phyloP scores from a whole-genome alignment of 805 yeast genomes.

The Candida nitratophila region DNA sequence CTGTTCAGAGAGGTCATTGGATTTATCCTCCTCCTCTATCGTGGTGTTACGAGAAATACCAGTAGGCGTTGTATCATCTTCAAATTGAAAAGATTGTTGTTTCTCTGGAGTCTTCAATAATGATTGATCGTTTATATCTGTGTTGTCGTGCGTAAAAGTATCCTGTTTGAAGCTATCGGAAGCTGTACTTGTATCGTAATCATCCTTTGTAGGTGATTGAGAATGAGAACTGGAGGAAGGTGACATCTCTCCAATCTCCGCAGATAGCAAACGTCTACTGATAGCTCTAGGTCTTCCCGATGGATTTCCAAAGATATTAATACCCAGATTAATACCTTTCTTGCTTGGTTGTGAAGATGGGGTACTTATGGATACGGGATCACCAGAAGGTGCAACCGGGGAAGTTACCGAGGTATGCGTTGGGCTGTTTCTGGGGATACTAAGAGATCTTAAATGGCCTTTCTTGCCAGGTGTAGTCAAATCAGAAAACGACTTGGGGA shows the following conservation, averaged over 20 bases:
- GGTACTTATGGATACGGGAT: constrained; percentile 1
- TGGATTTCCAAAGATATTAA: constrained; percentile 17
- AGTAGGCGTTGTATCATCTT: background rate
- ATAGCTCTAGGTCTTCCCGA: background rate
- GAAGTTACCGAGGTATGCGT: constrained; percentile 4
- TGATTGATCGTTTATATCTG: no score
- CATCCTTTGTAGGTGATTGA: constrained; percentile 1
- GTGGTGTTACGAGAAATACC: background rate
- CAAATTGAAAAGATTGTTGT: background rate
- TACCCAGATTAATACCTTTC: constrained; percentile 24
- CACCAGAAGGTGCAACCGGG: constrained; percentile 1
- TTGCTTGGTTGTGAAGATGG: constrained; percentile 10
- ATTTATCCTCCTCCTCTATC: background rate
- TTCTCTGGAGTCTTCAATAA: constrained; percentile 1
- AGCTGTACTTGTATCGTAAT: background rate
- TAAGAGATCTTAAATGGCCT: constrained; percentile 16
- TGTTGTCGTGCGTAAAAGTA: background rate
- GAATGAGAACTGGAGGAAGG: background rate
- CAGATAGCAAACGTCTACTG: background rate
- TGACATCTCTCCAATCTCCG: background rate
- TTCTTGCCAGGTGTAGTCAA: background rate
- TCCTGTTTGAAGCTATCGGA: background rate
- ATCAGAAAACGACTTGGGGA: no score
- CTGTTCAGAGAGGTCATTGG: constrained; percentile 37
- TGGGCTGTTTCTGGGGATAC: constrained; percentile 10